Conservation (phyloP, 345 rosid species). For the Aethionema arabicum region DNA sequence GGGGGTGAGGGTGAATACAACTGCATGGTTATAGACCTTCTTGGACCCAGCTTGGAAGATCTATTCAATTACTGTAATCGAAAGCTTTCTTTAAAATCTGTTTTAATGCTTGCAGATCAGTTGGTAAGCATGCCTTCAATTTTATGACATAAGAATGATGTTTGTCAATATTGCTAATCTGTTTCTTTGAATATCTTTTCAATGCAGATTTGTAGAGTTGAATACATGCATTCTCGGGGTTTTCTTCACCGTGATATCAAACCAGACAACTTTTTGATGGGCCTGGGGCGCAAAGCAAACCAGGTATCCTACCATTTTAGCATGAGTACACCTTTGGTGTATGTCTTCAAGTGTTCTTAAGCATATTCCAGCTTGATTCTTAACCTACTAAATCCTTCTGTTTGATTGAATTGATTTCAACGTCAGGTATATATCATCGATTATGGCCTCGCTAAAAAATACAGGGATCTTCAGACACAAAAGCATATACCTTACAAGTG, state of each 20-base stretch:
- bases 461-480: conserved; percentile 39
- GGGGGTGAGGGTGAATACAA: conserved; percentile 86
- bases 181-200: conserved; percentile 13
- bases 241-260: conserved; percentile 97
- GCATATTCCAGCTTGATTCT: not conserved
- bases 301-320: conserved; percentile 53
- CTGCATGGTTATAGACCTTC: conserved; percentile 90
- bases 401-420: not conserved
- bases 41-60: conserved; percentile 93
- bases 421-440: conserved; percentile 42
- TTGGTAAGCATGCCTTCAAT: conserved; percentile 49
- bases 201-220: conserved; percentile 78
- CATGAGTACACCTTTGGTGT: conserved; percentile 1
- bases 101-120: conserved; percentile 90
- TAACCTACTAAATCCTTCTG: conserved; percentile 6
- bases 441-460: conserved; percentile 44
- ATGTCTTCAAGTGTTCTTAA: not conserved
- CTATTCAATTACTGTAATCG: conserved; percentile 84
- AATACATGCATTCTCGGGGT: conserved; percentile 90
- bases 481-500: conserved; percentile 44
- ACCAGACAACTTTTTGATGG: conserved; percentile 98
- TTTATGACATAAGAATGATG: conserved; percentile 10
- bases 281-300: conserved; percentile 88
- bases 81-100: conserved; percentile 76
- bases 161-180: conserved; percentile 5